Base-by-base conservation (phyloP, 2,329 filamentous ascomycete genomes). In the Cladosporium colombiae region DNA sequence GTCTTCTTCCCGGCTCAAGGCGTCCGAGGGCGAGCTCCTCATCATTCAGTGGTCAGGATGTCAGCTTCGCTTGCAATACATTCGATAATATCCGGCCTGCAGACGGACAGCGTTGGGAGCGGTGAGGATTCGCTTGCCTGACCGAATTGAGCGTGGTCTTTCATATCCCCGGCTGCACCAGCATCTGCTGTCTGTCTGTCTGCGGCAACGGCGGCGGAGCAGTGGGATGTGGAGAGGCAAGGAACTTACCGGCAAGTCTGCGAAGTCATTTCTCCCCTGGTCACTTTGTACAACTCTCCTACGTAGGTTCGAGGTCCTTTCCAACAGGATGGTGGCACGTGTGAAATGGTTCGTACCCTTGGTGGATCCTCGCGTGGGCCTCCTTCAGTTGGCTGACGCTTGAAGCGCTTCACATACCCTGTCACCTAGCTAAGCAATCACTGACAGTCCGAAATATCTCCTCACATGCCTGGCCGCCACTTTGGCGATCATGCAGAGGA, bases 391-490 rank as follows among this genome's bases (percentile, higher is more conserved):
- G 50, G 37, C 56, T 29, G 60, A 27, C 49, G 31, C 60, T 27
- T 21, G 27, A 25, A 37, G 49, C 60, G 50, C 44, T 25, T 63
- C 44, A 40, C 25, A 33, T 18, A 61, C 44, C 58, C 58, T 50
- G 58, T 44, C 58, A 61, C 8, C 25, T 37, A 49, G 57, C 37
- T 16, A 44, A 61, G 44, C 58, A 29, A 23, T 29, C 56, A n/a
- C 31, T 57, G 52, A 29, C 55, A 49, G 23, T 49, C 59, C 59
- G 59, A 62, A 52, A 21, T 46, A 63, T 63, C 49, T 63, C 31
- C 59, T 29, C 44, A n/a, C 31, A 35, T 50, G 25, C 23, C 14
- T 31, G 16, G 33, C 60, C 49, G 49, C 33, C 49, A 46, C 59
- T 46, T 37, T 49, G 60, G 16, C 16, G 60, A 63, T 63, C 60